Evolutionary conservation across 495 filamentous ascomycete species (phyloP).

Genomic region (Filosporella fistucella): DNA sequence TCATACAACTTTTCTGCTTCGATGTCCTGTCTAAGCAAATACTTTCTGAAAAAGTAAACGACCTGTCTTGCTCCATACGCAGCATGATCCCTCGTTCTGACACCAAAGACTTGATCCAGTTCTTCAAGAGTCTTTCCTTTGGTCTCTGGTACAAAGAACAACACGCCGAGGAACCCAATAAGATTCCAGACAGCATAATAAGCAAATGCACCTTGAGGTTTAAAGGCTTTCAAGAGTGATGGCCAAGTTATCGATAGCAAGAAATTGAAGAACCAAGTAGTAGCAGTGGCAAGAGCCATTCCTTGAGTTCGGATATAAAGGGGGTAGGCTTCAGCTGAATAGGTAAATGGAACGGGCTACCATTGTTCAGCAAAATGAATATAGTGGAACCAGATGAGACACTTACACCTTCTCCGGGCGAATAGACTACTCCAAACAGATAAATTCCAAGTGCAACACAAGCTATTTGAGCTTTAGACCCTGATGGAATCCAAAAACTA

Average conservation of each 20-base stretch:
- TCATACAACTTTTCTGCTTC: conserved; percentile 13
- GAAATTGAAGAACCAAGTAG: conserved; percentile 61
- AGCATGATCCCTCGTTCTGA: conserved; percentile 50
- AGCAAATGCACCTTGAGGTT: conserved; percentile 57
- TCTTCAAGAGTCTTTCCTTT: conserved; percentile 34
- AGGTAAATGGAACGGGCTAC: conserved; percentile 78
- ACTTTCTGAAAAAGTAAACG: conserved; percentile 15
- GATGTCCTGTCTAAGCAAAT: conserved; percentile 10
- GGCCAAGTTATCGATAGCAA: conserved; percentile 65
- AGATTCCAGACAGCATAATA: conserved; percentile 60
- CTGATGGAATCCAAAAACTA: conserved; percentile 58
- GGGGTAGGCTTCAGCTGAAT: conserved; percentile 75
- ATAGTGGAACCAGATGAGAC: too few relatives aligned
- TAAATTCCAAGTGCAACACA: conserved; percentile 68
- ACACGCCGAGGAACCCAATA: conserved; percentile 49
- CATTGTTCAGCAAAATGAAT: too few relatives aligned
- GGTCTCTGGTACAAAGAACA: conserved; percentile 43
- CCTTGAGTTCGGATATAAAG: conserved; percentile 71
- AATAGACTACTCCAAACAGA: conserved; percentile 68
- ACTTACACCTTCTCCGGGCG: conserved; percentile 77
- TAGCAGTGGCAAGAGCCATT: conserved; percentile 70
- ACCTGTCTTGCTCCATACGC: conserved; percentile 17
- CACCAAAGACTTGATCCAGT: conserved; percentile 64
- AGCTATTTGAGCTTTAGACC: conserved; percentile 45
- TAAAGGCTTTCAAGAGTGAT: conserved; percentile 43